Percentiles rank a stretch among this genome's conserved stretches.
Conservation (phyloP, 2,329 filamentous ascomycete species). For the Tetracladium maxilliforme region DNA sequence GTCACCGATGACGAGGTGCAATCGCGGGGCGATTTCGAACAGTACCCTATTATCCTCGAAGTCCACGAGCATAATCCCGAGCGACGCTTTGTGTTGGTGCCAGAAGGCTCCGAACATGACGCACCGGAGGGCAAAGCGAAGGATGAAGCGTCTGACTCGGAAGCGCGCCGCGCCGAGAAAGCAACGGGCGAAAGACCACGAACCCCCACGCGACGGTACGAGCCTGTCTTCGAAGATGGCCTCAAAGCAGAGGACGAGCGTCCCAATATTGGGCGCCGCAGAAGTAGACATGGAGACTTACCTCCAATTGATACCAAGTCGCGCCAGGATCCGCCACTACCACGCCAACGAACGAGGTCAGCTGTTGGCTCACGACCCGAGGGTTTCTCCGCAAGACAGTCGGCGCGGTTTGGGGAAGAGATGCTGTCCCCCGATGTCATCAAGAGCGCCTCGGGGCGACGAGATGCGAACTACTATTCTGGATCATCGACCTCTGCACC, state of each 20-base stretch:
- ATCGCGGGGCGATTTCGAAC: conserved; percentile 50
- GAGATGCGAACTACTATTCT: conserved; percentile 6
- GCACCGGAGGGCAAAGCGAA: conserved; percentile 3
- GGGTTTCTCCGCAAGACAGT: conserved; percentile 14
- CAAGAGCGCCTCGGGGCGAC: conserved; percentile 6
- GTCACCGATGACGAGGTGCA: conserved; percentile 34
- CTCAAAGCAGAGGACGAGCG: conserved; percentile 1
- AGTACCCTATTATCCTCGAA: conserved; percentile 51
- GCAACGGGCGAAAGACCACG: too few relatives aligned
- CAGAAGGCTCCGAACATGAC: conserved; percentile 13
- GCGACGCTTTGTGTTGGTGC: conserved; percentile 48
- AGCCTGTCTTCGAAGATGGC: too few relatives aligned
- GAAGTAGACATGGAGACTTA: background rate
- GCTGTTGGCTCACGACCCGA: conserved; percentile 8
- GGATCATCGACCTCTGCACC: conserved; percentile 18
- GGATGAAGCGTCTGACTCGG: conserved; percentile 2
- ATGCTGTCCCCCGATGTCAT: conserved; percentile 31
- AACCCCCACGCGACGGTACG: conserved; percentile 1
- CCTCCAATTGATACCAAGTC: conserved; percentile 11
- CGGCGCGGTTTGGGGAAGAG: conserved; percentile 16
- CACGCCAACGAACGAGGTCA: conserved; percentile 6
- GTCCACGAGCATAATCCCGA: conserved; percentile 46
- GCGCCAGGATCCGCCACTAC: conserved; percentile 9
- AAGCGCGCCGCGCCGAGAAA: conserved; percentile 1
- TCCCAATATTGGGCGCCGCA: too few relatives aligned